Evolutionary conservation across 2,329 filamentous ascomycete genomes (phyloP), one percentile per base, ranked within the genome.

Genomic region (Aureobasidium uvarum): DNA sequence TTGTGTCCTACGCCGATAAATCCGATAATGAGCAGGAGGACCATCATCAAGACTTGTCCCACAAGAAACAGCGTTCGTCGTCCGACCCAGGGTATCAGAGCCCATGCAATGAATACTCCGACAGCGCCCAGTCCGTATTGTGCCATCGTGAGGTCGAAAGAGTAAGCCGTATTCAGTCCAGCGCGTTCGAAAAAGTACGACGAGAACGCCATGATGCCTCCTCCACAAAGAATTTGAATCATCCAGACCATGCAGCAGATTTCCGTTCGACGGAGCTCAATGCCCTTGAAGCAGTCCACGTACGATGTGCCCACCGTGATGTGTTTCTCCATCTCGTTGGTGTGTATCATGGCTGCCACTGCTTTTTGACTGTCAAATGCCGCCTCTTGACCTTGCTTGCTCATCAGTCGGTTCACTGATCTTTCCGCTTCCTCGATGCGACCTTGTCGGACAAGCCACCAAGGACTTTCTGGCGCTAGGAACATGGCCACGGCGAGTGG

Each of bases 321-420:
- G 60, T 83, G 79, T 65, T 81, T 77, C 72, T 88, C 85, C 1
- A 85, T 74, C 63, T 81, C 77, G 66, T 86, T 77, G 4, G 78
- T 80, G 50, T 77, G 72, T 2, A 70, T 67, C 60, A 81, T 79
- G 73, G 77, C 75, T n/a, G 72, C 70, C 43, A 79, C 68, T 2
- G 71, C 73, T 25, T 74, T 70, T 36, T 76, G 70, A 2, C 52
- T 25, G 50, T 71, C 68, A 64, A 73, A 74, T 2, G 70, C 67
- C 3, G 70, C 67, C 3, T 71, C 68, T 14, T 66, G 51, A 67
- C 56, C 62, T 16, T 69, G 55, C 11, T 58, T 50, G 41, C 46
- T 65, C 16, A 71, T 72, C n/a, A 79, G 69, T 3, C 72, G 70
- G 20, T 65, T 58, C 5, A 79, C 64, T 1, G 74, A 68, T 28